Evolutionary conservation across 257 asterid genomes (phyloP), one percentile per base, ranked within the genome.

Genomic region (Lycium ferocissimum): DNA sequence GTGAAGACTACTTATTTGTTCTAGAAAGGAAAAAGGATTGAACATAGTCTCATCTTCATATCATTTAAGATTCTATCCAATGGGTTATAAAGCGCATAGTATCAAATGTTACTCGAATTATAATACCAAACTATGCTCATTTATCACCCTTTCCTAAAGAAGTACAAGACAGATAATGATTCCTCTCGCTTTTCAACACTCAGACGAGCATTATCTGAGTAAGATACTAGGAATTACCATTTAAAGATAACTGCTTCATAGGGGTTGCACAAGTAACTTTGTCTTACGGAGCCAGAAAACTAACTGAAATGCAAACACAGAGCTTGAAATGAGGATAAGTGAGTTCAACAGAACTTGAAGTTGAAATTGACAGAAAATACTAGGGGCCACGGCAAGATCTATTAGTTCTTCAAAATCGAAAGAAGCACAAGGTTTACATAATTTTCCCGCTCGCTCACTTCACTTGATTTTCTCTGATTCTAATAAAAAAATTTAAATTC

Each of bases 361-460:
- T 0, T 5, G 5, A 40, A 40, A 40, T 40, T 2, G 0, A n/a
- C 80, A 1, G 37, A 1, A 72, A 43, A 71, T 4, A 72, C n/a
- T 18, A 22, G 11, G 61, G 2, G 7, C 22, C 40, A 18, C 43
- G 37, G 40, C 6, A 47, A 45, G 80, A 72, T 72, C 11, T 43
- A 4, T 1, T 72, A 43, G 57, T 72, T 1, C 79, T 72, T 72
- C 57, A 9, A 56, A 18, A n/a, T 14, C 2, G 1, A 38, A 70
- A 9, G 33, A 35, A 72, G 57, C 57, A 43, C 79, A 72, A 72
- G 15, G 54, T 43, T 0, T 43, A 72, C 49, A 72, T 43, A 43
- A 53, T 40, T 72, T 72, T 72, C 57, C 57, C 43, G 79, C 79
- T 72, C 79, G 9, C 17, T 72, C 37, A 18, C 10, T 72, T 72